Percentiles rank a stretch among this genome's conserved stretches.
phyloP scores from a whole-genome alignment of 2,329 filamentous ascomycete species.

The Xylariaceae sp. region DNA sequence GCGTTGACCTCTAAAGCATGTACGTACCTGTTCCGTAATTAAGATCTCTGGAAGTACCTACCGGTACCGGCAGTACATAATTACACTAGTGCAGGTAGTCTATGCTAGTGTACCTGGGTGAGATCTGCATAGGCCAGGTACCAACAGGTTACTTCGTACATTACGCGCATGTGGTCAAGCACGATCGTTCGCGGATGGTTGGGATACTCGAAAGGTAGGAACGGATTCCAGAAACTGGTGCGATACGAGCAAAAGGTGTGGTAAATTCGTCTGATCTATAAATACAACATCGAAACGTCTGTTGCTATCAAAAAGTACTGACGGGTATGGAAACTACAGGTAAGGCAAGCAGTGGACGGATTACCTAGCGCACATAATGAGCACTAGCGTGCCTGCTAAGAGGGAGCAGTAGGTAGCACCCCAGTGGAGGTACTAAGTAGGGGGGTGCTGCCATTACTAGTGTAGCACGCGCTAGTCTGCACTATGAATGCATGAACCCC shows the following conservation, averaged over 20 bases:
- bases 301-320: neutral
- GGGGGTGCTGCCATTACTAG: neutral
- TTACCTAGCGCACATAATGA: neutral
- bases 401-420: neutral
- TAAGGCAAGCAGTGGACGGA: neutral
- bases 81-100: neutral
- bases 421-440: neutral
- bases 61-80: neutral
- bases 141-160: neutral
- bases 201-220: no score
- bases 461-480: neutral
- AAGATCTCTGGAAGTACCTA: neutral
- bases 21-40: neutral
- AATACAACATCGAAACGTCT: neutral
- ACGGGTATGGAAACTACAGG: neutral
- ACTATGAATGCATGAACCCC: constrained; percentile 18
- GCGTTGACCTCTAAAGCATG: no score
- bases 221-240: no score
- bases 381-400: neutral
- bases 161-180: neutral
- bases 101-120: neutral
- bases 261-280: neutral
- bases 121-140: neutral
- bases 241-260: no score
- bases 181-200: neutral